These are phyloP conservation scores for Emmonsiellopsis sp. DNA, from an alignment of 2,329 filamentous ascomycete species.

Conservation along the genomic window DNA sequence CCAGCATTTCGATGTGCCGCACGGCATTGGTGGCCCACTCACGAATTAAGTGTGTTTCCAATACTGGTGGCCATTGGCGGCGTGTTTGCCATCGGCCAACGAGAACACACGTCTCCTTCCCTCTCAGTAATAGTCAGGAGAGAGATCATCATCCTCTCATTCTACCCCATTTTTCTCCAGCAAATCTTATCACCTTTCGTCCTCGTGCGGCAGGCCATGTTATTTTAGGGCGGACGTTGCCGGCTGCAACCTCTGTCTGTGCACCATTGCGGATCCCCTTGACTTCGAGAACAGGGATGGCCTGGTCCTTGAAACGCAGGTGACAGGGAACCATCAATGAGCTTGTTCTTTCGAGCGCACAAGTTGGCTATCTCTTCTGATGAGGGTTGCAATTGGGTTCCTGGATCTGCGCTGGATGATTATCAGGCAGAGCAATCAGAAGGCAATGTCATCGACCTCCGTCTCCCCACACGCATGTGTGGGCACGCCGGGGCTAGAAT, in stretches of 20 bases:
- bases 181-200: neutral
- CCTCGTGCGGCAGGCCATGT: neutral
- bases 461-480: neutral
- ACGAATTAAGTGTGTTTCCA: neutral
- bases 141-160: neutral
- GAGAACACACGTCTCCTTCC: too few relatives aligned
- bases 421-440: too few relatives aligned
- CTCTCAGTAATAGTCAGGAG: neutral
- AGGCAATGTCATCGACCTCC: neutral
- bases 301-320: too few relatives aligned
- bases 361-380: too few relatives aligned
- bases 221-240: neutral
- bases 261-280: neutral
- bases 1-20: too few relatives aligned
- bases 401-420: too few relatives aligned
- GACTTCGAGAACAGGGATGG: neutral
- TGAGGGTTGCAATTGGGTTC: too few relatives aligned
- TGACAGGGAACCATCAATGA: too few relatives aligned
- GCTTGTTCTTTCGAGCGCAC: too few relatives aligned
- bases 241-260: neutral
- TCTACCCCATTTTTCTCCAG: neutral
- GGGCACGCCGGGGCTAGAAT: neutral
- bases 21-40: too few relatives aligned
- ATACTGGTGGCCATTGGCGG: neutral
- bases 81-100: too few relatives aligned